A percentile compares a stretch with the other conserved stretches of the same genome.
Evolutionary conservation across 2,329 filamentous ascomycete species (phyloP).

Genomic region (Fusarium acutatum): DNA sequence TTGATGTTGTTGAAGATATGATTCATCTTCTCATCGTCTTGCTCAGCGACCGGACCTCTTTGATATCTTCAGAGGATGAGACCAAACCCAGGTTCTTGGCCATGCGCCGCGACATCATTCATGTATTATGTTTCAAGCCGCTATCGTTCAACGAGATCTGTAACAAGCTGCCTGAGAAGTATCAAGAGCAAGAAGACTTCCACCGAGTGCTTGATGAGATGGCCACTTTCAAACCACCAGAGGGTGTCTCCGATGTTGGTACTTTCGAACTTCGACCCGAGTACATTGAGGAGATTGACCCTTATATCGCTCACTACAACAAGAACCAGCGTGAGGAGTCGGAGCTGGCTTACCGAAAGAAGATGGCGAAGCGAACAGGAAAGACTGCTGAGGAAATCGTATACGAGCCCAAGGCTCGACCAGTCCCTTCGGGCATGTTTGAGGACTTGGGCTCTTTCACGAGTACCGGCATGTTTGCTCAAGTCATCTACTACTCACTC

Average conservation of each 20-base stretch:
- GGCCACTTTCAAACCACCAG: conserved; percentile 87
- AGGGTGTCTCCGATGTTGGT: conserved; percentile 90
- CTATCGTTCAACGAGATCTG: conserved; percentile 93
- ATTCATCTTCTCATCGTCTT: conserved; percentile 91
- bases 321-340: conserved; percentile 98
- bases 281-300: conserved; percentile 88
- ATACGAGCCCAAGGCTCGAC: conserved; percentile 84
- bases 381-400: conserved; percentile 85
- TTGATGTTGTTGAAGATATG: conserved; percentile 96
- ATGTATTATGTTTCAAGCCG: conserved; percentile 95
- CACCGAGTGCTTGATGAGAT: conserved; percentile 85
- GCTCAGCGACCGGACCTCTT: conserved; percentile 84
- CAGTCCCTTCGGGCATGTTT: conserved; percentile 81
- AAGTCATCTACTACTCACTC: conserved; percentile 88
- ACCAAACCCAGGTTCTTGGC: conserved; percentile 71
- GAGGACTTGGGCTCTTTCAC: conserved; percentile 81
- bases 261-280: conserved; percentile 92
- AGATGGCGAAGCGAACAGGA: conserved; percentile 87
- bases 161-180: conserved; percentile 84
- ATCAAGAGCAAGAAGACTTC: conserved; percentile 89
- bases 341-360: conserved; percentile 85
- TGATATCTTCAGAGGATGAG: conserved; percentile 75
- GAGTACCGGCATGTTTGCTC: conserved; percentile 83
- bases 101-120: conserved; percentile 88
- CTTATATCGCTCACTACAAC: conserved; percentile 94